Base-by-base conservation (phyloP, 352 stramenopile species). In the Phytopythium chamaehyphon region DNA sequence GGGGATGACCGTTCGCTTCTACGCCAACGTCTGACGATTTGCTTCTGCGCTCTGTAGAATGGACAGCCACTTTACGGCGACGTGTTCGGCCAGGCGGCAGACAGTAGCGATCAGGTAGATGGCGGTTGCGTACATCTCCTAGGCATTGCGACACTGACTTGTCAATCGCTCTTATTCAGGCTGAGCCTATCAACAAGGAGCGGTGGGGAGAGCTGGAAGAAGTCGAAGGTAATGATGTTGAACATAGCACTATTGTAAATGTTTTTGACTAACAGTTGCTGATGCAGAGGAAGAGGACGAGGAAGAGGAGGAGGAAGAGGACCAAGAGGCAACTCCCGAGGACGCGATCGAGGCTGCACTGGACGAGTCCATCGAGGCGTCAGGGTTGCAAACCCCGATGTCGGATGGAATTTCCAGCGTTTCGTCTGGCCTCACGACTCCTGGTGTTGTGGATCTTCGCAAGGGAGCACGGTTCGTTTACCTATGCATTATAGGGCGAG, bases 41-140 rank as follows among this genome's bases (percentile, higher is more conserved):
- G 21, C 50, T 16, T 40, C 9, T 28, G 26, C 38, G 8, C 48
- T 66, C n/a, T 42, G 12, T 16, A 42, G 44, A 96, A 92, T 61
- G 96, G 96, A 1, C 73, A 88, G 26, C 92, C 95, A n/a, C 62
- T 99, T 15, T 99, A 99, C 65, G 97, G 96, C 37, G 97, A 99
- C 66, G 93, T 98, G 7, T 98, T 99, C 64, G 87, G 80, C 54
- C 71, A 97, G 55, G 22, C 59, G 4, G 42, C 42, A 16, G 66
- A 76, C 37, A 52, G 48, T 43, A 51, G 66, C 31, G 59, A 61
- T 6, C 45, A 59, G 64, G 67, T 76, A 61, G 44, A 16, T n/a
- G n/a, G n/a, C n/a, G n/a, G n/a, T n/a, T n/a, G n/a, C n/a, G n/a
- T n/a, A n/a, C n/a, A n/a, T n/a, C n/a, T n/a, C n/a, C n/a, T n/a